These are phyloP conservation scores for Panaeolus papilionaceus DNA, from an alignment of 768 basidiomycete species.

Conservation along the genomic window DNA sequence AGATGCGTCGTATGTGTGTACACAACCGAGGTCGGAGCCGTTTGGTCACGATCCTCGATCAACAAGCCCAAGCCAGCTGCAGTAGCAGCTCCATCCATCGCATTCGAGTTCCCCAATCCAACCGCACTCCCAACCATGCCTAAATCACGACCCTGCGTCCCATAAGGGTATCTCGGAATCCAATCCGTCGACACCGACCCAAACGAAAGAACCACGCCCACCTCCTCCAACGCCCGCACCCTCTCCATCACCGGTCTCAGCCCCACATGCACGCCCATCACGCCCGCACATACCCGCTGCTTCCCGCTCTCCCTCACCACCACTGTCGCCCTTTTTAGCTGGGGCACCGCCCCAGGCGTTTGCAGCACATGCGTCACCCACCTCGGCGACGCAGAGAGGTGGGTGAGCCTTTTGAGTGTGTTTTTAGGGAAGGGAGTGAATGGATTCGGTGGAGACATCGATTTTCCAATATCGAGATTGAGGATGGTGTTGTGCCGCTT, in stretches of 20 bases:
- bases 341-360: slow-evolving; percentile 14
- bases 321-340: not conserved
- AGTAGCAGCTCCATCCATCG: not conserved
- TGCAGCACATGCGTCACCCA: slow-evolving; percentile 19
- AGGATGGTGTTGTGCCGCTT: slow-evolving; percentile 24
- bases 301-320: not conserved
- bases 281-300: not conserved
- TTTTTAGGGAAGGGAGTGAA: slow-evolving; percentile 12
- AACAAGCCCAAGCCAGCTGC: not conserved
- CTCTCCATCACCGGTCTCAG: slow-evolving; percentile 13
- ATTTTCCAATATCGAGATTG: slow-evolving; percentile 23
- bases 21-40: not conserved
- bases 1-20: not conserved
- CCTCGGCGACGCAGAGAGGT: slow-evolving; percentile 20
- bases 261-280: slow-evolving; percentile 3
- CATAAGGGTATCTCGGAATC: slow-evolving; percentile 3
- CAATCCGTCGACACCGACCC: slow-evolving; percentile 19
- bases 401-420: slow-evolving; percentile 8
- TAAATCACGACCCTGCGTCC: not conserved
- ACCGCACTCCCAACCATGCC: not conserved
- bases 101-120: not conserved
- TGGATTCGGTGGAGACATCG: slow-evolving; percentile 16
- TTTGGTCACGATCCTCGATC: not conserved
- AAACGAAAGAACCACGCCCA: slow-evolving; percentile 19
- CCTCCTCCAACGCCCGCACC: slow-evolving; percentile 18